Percentiles rank a stretch among this genome's conserved stretches.
Evolutionary conservation across 2,329 filamentous ascomycete genomes (phyloP).

Genomic region (Pseudogymnoascus sp.): DNA sequence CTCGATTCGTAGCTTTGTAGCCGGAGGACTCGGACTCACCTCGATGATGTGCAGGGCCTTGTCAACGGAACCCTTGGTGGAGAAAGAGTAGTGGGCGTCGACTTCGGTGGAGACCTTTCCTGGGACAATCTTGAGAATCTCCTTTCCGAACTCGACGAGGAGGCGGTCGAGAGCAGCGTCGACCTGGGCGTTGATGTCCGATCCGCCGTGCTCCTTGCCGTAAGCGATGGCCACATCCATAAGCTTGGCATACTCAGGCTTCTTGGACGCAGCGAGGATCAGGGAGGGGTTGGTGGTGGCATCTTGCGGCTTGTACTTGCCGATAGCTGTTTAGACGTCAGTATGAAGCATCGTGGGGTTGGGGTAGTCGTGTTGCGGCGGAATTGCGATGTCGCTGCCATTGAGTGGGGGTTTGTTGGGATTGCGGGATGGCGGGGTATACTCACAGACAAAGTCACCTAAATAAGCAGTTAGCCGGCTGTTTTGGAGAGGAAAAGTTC

Average conservation of each 20-base stretch:
- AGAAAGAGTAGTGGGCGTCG: slow-evolving; percentile 91
- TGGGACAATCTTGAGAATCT: slow-evolving; percentile 94
- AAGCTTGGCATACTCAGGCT: slow-evolving; percentile 87
- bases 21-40: slow-evolving; percentile 46
- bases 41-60: slow-evolving; percentile 98
- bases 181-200: slow-evolving; percentile 70
- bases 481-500: slow-evolving; percentile 5
- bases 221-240: slow-evolving; percentile 80
- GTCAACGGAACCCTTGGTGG: slow-evolving; percentile 82
- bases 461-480: slow-evolving; percentile 20
- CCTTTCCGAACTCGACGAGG: slow-evolving; percentile 94
- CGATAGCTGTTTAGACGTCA: slow-evolving; percentile 65
- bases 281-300: slow-evolving; percentile 99
- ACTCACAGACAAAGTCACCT: slow-evolving; percentile 75
- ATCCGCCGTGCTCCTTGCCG: slow-evolving; percentile 69
- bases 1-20: background rate
- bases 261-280: slow-evolving; percentile 97
- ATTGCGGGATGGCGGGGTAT: slow-evolving; percentile 14
- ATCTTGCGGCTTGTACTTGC: slow-evolving; percentile 99
- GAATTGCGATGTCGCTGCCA: background rate
- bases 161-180: slow-evolving; percentile 88
- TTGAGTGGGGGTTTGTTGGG: slow-evolving; percentile 11
- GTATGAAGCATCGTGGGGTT: slow-evolving; percentile 15
- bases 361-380: background rate
- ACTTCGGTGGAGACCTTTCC: slow-evolving; percentile 99